Evolutionary conservation across 140 eudicot genomes (phyloP).

Genomic region (Bidens hawaiensis): DNA sequence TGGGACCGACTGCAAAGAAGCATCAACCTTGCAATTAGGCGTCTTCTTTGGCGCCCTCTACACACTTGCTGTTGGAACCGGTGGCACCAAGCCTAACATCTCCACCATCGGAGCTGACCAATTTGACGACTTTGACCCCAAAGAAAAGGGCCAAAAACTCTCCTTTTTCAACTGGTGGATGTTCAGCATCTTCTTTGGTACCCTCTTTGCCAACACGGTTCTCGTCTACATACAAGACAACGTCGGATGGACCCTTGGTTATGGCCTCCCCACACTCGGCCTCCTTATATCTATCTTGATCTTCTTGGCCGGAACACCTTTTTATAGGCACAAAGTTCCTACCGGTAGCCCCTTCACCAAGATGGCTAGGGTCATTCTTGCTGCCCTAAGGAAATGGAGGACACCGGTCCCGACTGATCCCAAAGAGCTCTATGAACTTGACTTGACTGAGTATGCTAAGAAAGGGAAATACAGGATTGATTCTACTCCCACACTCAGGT

Average conservation of each 20-base stretch:
- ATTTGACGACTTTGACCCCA: conserved; percentile 72
- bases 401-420: conserved; percentile 49
- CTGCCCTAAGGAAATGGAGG: conserved; percentile 52
- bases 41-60: conserved; percentile 69
- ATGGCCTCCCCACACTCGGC: conserved; percentile 82
- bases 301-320: conserved; percentile 73
- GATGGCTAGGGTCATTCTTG: conserved; percentile 62
- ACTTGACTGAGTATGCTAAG: conserved; percentile 43
- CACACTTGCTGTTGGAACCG: conserved; percentile 63
- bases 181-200: conserved; percentile 73
- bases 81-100: conserved; percentile 85
- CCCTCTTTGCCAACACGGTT: conserved; percentile 69
- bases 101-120: conserved; percentile 87
- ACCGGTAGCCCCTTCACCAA: conserved; percentile 79
- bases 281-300: conserved; percentile 53
- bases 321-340: conserved; percentile 67
- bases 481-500: conserved; percentile 72
- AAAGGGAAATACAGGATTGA: conserved; percentile 66
- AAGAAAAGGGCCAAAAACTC: conserved; percentile 69
- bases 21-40: conserved; percentile 51
- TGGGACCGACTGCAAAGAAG: conserved; percentile 41
- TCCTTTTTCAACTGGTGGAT: conserved; percentile 94
- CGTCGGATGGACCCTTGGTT: conserved; percentile 86
- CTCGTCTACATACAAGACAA: conserved; percentile 83
- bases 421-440: conserved; percentile 66